phyloP scores from a whole-genome alignment of 768 basidiomycete genomes.

The Hypholoma sublateritium region DNA sequence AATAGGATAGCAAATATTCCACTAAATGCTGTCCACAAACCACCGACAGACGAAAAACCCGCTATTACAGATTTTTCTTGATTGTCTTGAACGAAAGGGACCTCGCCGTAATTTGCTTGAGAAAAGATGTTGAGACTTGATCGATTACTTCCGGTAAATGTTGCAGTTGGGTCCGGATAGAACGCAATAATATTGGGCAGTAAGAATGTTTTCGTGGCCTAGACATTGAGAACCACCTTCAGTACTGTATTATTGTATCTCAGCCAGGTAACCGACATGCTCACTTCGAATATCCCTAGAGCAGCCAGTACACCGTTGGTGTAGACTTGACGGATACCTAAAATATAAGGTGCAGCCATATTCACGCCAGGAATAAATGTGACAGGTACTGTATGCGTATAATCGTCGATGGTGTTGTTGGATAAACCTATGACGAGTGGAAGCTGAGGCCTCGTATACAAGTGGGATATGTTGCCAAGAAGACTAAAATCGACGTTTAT shows the following conservation, averaged over 20 bases:
- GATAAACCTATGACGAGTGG: background rate
- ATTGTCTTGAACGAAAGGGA: slow-evolving; percentile 15
- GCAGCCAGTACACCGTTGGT: background rate
- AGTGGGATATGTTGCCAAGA: no score
- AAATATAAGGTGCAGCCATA: background rate
- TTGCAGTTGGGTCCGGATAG: background rate
- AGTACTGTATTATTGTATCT: background rate
- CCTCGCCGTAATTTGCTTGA: background rate
- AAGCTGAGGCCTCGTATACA: background rate
- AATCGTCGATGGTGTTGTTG: background rate
- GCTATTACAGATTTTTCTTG: slow-evolving; percentile 18
- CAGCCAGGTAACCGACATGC: background rate
- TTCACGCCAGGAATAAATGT: background rate
- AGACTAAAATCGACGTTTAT: background rate
- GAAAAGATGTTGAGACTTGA: background rate
- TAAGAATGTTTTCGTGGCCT: background rate
- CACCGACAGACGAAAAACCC: slow-evolving; percentile 21
- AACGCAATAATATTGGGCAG: background rate
- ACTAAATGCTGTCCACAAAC: slow-evolving; percentile 20
- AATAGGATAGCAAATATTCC: slow-evolving; percentile 21
- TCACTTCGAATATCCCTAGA: background rate
- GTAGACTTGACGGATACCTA: background rate
- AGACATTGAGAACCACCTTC: background rate
- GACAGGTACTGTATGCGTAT: background rate
- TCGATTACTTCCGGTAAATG: background rate